These are phyloP conservation scores for Quercus alba DNA, from an alignment of 306 rosid species.

Conservation along the genomic window DNA sequence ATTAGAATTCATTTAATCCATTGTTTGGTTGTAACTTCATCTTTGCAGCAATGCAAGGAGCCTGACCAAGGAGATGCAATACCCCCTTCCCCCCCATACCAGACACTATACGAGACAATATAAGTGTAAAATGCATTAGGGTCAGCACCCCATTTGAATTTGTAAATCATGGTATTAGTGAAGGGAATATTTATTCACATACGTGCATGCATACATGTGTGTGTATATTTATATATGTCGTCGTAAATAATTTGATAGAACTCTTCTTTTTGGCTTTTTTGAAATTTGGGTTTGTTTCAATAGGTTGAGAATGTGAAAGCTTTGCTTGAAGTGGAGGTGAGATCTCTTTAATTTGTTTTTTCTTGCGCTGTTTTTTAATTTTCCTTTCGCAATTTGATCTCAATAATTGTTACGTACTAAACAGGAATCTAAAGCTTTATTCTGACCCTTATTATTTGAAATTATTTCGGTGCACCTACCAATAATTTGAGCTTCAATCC, in stretches of 20 bases:
- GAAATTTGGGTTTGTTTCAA: not conserved
- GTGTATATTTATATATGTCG: not conserved
- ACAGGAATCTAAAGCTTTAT: slow-evolving; percentile 2
- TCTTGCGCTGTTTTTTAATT: not conserved
- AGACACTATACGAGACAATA: too few species aligned
- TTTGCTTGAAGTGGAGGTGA: slow-evolving; percentile 90
- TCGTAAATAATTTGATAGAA: not conserved
- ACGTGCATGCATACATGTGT: not conserved
- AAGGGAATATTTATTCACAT: not conserved
- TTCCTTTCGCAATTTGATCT: not conserved
- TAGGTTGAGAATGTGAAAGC: slow-evolving; percentile 93
- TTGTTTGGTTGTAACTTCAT: too few species aligned
- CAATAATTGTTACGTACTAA: not conserved
- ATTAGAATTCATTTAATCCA: too few species aligned
- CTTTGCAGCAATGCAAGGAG: too few species aligned
- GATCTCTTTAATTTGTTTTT: slow-evolving; percentile 13
- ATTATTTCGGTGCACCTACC: slow-evolving; percentile 59
- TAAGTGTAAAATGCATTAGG: too few species aligned
- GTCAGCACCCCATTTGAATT: slow-evolving; percentile 32
- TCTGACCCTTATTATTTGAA: not conserved
- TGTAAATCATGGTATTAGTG: slow-evolving; percentile 31
- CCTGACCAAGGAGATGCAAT: too few species aligned
- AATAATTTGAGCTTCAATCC: slow-evolving; percentile 62
- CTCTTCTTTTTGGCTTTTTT: slow-evolving; percentile 3
- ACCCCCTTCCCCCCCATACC: too few species aligned